Base-by-base conservation (phyloP, 345 rosid species). In the Mallotus nudiflorus region DNA sequence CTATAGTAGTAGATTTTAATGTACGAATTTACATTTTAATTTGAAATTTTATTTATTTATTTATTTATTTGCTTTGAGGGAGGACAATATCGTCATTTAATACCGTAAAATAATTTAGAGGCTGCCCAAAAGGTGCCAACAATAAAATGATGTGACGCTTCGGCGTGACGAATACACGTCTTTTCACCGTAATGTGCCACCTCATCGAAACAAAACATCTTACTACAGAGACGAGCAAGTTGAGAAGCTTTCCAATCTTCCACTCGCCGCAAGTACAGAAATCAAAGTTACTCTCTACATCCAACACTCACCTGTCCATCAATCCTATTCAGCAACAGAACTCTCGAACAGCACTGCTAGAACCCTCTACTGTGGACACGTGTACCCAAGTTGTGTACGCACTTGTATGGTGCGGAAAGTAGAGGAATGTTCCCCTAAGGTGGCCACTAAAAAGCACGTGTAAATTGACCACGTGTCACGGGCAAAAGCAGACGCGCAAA, bases 111-210 rank as follows among this genome's bases (percentile, higher is more conserved):
- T n/a, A n/a, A n/a, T n/a, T n/a, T n/a, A n/a, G n/a, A n/a, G n/a
- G n/a, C n/a, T n/a, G n/a, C n/a, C n/a, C n/a, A n/a, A n/a, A n/a
- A n/a, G n/a, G n/a, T n/a, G n/a, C 18, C n/a, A 1, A 15, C 11
- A 6, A 15, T n/a, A 0, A 57, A 28, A 65, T 24, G 11, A 33
- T 13, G 49, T 51, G 58, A 51, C 50, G 69, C 69, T 66, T 66
- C 45, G 46, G 58, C 57, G 42, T 20, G 57, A 49, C 68, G 59
- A 37, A 12, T 51, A 50, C 69, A 3, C 59, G 59, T 51, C 45
- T 31, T 33, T 66, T 51, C 27, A 66, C 12, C 20, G 5, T 10
- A 29, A 37, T 12, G 5, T 20, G 59, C 48, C 44, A 49, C 45
- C 58, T 66, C 48, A 54, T 66, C 67, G 2, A 33, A 33, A 25